Evolutionary conservation across 805 yeast species (phyloP).

Genomic region (Metschnikowia similis): DNA sequence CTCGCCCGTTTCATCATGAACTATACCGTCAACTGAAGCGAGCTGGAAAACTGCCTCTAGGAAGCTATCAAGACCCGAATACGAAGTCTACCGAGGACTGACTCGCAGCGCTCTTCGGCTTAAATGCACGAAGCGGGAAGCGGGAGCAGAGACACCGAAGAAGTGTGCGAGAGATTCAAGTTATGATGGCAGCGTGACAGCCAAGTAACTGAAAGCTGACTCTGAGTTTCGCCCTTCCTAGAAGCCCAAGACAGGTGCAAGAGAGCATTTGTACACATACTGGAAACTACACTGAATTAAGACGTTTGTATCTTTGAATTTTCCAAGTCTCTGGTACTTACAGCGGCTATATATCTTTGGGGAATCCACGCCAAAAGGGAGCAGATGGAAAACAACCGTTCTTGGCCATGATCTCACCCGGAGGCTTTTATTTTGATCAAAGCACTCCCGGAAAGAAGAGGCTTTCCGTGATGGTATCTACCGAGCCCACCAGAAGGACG

Average conservation of each 20-base stretch:
- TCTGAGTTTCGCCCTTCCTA: background rate
- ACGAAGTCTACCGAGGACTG: background rate
- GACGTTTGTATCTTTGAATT: background rate
- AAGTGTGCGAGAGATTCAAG: background rate
- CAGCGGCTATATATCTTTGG: conserved; percentile 36
- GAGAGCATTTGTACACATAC: background rate
- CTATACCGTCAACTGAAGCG: too few relatives aligned
- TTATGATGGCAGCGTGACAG: background rate
- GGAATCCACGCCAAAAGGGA: conserved; percentile 21
- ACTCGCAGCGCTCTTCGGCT: conserved; percentile 2
- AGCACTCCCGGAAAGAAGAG: conserved; percentile 33
- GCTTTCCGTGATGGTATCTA: conserved; percentile 28
- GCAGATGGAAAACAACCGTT: conserved; percentile 19
- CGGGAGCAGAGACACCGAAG: background rate
- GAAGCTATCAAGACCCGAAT: background rate
- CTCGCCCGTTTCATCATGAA: too few relatives aligned
- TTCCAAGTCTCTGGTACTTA: conserved; percentile 16
- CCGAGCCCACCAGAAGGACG: background rate
- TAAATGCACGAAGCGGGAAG: conserved; percentile 1
- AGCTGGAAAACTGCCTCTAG: background rate
- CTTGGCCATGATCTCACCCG: conserved; percentile 24
- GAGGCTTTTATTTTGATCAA: conserved; percentile 18
- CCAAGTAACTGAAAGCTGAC: background rate
- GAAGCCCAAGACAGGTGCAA: background rate
- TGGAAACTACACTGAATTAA: conserved; percentile 6